Percentiles rank a stretch among this genome's conserved stretches.
Conservation (phyloP, 2,329 filamentous ascomycete genomes). For the Pleomassaria siparia region DNA sequence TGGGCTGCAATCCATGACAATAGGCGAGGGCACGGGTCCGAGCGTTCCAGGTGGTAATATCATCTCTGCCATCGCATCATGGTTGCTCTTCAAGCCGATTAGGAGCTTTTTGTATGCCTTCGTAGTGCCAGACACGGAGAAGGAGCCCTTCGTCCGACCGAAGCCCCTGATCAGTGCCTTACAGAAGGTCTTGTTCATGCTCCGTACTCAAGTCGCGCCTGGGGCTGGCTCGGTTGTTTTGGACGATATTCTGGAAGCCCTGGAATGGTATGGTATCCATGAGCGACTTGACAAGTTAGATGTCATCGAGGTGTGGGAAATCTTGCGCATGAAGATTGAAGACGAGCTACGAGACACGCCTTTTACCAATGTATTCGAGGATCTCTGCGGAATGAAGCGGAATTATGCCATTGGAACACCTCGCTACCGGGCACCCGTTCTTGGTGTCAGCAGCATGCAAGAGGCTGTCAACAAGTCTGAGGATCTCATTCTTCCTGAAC, state of each 20-base stretch:
- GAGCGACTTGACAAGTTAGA: slow-evolving; percentile 48
- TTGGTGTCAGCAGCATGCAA: slow-evolving; percentile 43
- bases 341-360: slow-evolving; percentile 53
- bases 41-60: slow-evolving; percentile 43
- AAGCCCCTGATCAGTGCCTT: slow-evolving; percentile 55
- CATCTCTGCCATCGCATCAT: slow-evolving; percentile 59
- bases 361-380: slow-evolving; percentile 43
- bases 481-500: slow-evolving; percentile 22
- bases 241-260: slow-evolving; percentile 37
- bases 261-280: slow-evolving; percentile 46
- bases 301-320: slow-evolving; percentile 59
- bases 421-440: slow-evolving; percentile 39
- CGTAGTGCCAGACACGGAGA: slow-evolving; percentile 49
- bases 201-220: slow-evolving; percentile 48
- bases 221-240: slow-evolving; percentile 36
- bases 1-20: slow-evolving; percentile 54
- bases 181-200: slow-evolving; percentile 54
- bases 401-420: slow-evolving; percentile 36
- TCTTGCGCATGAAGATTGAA: slow-evolving; percentile 54
- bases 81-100: slow-evolving; percentile 62
- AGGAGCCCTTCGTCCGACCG: slow-evolving; percentile 49
- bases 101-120: slow-evolving; percentile 56
- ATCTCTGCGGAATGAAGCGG: slow-evolving; percentile 50
- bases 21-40: slow-evolving; percentile 31
- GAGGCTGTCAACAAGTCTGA: slow-evolving; percentile 42